Evolutionary conservation across 2,329 filamentous ascomycete genomes (phyloP), one percentile per base, ranked within the genome.

Genomic region (Penicillium sp.): DNA sequence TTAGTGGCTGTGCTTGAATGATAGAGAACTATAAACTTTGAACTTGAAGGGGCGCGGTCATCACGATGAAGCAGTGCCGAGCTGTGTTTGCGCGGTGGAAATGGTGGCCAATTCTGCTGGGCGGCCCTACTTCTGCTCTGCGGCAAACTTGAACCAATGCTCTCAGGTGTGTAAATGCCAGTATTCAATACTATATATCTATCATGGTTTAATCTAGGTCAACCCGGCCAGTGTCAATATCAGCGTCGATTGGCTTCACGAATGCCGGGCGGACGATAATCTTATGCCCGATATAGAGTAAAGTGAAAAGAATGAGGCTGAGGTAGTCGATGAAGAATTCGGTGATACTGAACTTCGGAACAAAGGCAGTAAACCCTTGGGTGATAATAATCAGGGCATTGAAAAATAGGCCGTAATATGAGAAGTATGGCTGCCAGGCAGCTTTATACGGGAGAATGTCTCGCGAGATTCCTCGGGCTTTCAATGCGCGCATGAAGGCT

Each of bases 261-360:
- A 42, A 42, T 13, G 39, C 24, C 4, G 39, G 39, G 9, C 39
- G 39, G 4, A 42, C 23, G 7, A 42, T 42, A 29, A 42, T 29
- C 26, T 42, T 42, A 20, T 42, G 39, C 3, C 39, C 39, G 6
- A 29, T 6, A 29, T 42, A 42, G 7, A 42, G 39, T 9, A 42
- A 3, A 20, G 39, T n/a, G 15, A 42, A 42, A 9, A 42, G 39
- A 3, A 42, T 42, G 4, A 42, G 12, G 21, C 39, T 42, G 39
- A 42, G 39, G 5, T 42, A 42, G 39, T 42, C 23, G n/a, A 42
- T 42, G 39, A 42, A 42, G 15, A 42, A 42, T n/a, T 42, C 39
- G 15, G 39, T 42, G 15, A 42, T 29, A n/a, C 39, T 42, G 23
- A 42, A 42, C 7, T 29, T 26, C 15, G 39, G 39, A 2, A 42